phyloP scores from a whole-genome alignment of 2,329 filamentous ascomycete genomes.

The Pseudofabraea citricarpa region DNA sequence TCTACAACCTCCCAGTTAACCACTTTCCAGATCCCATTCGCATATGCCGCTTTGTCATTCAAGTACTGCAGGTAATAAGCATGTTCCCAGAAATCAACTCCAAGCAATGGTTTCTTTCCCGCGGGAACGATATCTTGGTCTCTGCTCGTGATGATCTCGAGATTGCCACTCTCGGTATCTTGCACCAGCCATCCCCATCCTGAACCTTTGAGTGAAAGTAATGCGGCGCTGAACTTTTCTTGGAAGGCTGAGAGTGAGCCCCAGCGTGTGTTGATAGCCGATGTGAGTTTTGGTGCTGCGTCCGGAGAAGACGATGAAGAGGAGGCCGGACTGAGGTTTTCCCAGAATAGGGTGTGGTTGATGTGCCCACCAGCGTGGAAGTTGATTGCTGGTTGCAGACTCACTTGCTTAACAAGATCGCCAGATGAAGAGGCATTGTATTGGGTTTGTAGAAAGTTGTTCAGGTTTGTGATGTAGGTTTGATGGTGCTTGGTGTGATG shows the following conservation, averaged over 20 bases:
- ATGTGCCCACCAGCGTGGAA: conserved; percentile 92
- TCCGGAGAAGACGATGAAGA: conserved; percentile 52
- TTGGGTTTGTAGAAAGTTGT: conserved; percentile 59
- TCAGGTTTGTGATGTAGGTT: conserved; percentile 72
- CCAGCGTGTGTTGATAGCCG: conserved; percentile 61
- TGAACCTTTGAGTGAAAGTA: conserved; percentile 73
- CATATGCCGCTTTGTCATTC: conserved; percentile 70
- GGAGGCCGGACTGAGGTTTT: conserved; percentile 64
- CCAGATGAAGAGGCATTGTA: conserved; percentile 47
- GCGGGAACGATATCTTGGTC: conserved; percentile 75
- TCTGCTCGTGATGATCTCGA: conserved; percentile 76
- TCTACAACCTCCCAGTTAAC: conserved; percentile 74
- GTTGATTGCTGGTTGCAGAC: conserved; percentile 67
- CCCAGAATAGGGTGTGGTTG: conserved; percentile 92
- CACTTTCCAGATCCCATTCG: conserved; percentile 72
- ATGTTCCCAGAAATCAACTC: conserved; percentile 91
- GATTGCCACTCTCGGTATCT: conserved; percentile 47
- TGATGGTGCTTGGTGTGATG: conserved; percentile 78
- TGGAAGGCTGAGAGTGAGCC: conserved; percentile 64
- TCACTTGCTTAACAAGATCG: conserved; percentile 60
- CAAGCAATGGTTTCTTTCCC: conserved; percentile 64
- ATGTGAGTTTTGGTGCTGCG: conserved; percentile 51
- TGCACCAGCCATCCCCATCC: conserved; percentile 87
- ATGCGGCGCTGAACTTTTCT: conserved; percentile 56
- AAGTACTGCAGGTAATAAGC: conserved; percentile 84